Evolutionary conservation across 164 flowering plant genomes (phyloP).

Genomic region (Macadamia tetraphylla): DNA sequence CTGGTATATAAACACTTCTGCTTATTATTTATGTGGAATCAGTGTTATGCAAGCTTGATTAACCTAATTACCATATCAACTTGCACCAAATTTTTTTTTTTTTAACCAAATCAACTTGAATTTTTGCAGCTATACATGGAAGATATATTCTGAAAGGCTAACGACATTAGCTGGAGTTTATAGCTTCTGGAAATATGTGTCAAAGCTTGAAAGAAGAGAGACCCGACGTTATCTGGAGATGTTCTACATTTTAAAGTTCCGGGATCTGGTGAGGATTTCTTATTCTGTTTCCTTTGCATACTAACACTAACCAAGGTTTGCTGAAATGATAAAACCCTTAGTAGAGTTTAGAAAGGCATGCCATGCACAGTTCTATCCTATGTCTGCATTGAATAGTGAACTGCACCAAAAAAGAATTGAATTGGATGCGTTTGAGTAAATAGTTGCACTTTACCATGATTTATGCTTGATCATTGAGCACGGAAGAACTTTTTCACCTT

Average conservation of each 20-base stretch:
- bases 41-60: neutral
- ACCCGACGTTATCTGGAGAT: slow-evolving; percentile 92
- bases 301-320: neutral
- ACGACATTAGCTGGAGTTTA: slow-evolving; percentile 96
- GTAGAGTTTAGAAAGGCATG: neutral
- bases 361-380: neutral
- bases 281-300: neutral
- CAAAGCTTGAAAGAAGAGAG: slow-evolving; percentile 94
- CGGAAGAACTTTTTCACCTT: neutral
- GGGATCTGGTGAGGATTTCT: slow-evolving; percentile 56
- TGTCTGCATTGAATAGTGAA: neutral
- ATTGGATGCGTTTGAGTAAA: neutral
- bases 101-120: too few relatives aligned
- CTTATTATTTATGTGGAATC: neutral
- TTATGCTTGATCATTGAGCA: neutral
- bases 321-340: neutral
- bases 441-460: neutral
- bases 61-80: neutral
- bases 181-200: slow-evolving; percentile 95
- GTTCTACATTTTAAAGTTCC: slow-evolving; percentile 91
- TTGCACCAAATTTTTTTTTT: neutral
- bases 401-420: neutral
- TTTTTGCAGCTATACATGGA: slow-evolving; percentile 84
- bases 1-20: too few relatives aligned
- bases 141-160: slow-evolving; percentile 85